phyloP scores from a whole-genome alignment of 345 rosid genomes.

The rapeseed (Brassica napus) region DNA sequence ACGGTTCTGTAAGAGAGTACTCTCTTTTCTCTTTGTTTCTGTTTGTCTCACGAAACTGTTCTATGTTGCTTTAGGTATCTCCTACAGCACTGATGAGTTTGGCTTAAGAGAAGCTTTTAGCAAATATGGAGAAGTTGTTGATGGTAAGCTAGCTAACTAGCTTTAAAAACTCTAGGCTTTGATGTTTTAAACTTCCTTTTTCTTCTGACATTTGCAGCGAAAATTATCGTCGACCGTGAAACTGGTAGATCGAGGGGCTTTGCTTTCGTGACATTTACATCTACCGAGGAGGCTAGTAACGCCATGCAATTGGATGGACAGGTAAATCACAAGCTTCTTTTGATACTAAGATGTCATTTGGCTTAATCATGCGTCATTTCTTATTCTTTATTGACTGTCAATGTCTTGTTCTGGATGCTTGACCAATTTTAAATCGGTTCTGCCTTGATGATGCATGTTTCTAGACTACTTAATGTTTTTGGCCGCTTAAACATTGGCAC shows the following conservation, averaged over 20 bases:
- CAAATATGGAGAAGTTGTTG: slow-evolving; percentile 86
- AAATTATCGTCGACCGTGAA: slow-evolving; percentile 83
- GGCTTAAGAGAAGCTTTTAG: slow-evolving; percentile 70
- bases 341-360: neutral
- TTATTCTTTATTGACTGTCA: neutral
- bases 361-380: neutral
- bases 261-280: slow-evolving; percentile 75
- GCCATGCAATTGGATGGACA: slow-evolving; percentile 95
- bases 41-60: slow-evolving; percentile 5
- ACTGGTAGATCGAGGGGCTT: slow-evolving; percentile 92
- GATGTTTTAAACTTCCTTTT: neutral
- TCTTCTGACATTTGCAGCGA: slow-evolving; percentile 50
- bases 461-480: neutral
- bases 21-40: neutral
- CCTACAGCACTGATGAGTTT: slow-evolving; percentile 68
- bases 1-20: neutral
- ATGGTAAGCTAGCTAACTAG: slow-evolving; percentile 50
- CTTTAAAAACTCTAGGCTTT: slow-evolving; percentile 41
- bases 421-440: neutral
- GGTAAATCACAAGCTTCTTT: slow-evolving; percentile 44
- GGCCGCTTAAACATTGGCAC: neutral
- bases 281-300: slow-evolving; percentile 74
- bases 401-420: neutral
- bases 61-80: slow-evolving; percentile 59
- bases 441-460: neutral